These are phyloP conservation scores for Metschnikowia baotianmanensis DNA, from an alignment of 805 yeast genomes.

Conservation along the genomic window DNA sequence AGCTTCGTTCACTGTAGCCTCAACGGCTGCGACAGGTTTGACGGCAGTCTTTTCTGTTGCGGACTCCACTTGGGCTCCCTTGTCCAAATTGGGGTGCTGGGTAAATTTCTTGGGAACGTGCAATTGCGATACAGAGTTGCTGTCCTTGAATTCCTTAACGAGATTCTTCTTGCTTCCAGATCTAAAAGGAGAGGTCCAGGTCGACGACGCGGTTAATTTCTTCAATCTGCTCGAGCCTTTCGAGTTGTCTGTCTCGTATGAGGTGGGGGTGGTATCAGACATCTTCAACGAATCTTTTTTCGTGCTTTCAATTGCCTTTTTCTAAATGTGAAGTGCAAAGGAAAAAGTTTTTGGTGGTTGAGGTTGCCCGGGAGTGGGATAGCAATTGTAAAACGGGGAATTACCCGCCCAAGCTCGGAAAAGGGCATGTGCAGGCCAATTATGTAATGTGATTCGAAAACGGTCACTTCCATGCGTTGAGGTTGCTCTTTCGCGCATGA, in stretches of 20 bases:
- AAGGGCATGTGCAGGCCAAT: constrained; percentile 1
- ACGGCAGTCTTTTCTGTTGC: constrained; percentile 3
- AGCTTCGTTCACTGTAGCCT: constrained; percentile 1
- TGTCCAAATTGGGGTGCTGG: constrained; percentile 37
- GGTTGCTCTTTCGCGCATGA: constrained; percentile 8
- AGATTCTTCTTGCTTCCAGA: constrained; percentile 28
- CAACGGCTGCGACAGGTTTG: constrained; percentile 1
- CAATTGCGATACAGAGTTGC: constrained; percentile 31
- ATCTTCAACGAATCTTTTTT: constrained; percentile 2
- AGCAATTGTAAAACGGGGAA: not conserved
- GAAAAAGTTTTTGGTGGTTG: not conserved
- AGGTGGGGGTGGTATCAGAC: constrained; percentile 12
- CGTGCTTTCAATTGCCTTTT: not conserved
- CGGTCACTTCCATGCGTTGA: constrained; percentile 2
- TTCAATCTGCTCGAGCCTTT: constrained; percentile 19
- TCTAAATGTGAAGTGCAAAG: not conserved
- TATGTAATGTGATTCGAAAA: not conserved
- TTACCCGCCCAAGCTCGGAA: constrained; percentile 3
- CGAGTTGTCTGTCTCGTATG: constrained; percentile 11
- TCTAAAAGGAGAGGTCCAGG: constrained; percentile 46
- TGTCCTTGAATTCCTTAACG: constrained; percentile 33
- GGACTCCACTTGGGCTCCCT: constrained; percentile 10
- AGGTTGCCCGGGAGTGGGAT: not conserved
- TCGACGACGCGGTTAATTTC: constrained; percentile 24
- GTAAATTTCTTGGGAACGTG: constrained; percentile 42